phyloP scores from a whole-genome alignment of 139 green algal genomes.

The Chlorella sp. region DNA sequence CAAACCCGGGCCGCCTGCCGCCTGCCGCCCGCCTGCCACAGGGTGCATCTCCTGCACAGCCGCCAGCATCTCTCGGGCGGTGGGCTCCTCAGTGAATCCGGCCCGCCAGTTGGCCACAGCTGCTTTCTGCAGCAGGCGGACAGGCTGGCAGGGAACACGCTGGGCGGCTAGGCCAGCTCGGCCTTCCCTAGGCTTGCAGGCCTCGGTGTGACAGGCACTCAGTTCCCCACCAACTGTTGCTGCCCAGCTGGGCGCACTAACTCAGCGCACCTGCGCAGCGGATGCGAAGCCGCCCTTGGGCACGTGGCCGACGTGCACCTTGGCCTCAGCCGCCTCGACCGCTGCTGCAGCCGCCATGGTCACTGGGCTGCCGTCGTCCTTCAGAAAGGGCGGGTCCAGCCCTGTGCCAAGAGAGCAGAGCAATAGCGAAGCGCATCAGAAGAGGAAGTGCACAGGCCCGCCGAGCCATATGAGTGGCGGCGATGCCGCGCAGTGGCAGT shows the following conservation, averaged over 20 bases:
- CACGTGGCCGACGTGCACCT: neutral
- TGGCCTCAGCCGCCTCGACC: neutral
- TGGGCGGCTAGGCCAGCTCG: too few relatives aligned
- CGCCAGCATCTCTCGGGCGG: slow-evolving; percentile 7
- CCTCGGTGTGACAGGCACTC: too few relatives aligned
- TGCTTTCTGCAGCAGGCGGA: neutral
- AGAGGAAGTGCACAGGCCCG: neutral
- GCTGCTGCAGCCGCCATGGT: neutral
- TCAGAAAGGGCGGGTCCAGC: slow-evolving; percentile 6
- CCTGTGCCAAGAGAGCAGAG: neutral
- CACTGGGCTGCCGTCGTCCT: slow-evolving; percentile 4
- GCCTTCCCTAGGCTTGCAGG: too few relatives aligned
- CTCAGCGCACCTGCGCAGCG: neutral
- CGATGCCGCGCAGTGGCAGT: neutral
- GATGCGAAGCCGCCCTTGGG: slow-evolving; percentile 1
- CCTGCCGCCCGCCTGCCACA: too few relatives aligned
- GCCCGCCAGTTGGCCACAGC: neutral
- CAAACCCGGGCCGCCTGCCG: too few relatives aligned
- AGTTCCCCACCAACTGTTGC: too few relatives aligned
- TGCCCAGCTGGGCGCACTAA: too few relatives aligned
- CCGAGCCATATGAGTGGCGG: neutral
- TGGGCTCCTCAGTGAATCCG: neutral
- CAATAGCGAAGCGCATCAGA: neutral
- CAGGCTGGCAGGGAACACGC: too few relatives aligned
- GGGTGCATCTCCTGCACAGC: neutral